Evolutionary conservation across 257 asterid species (phyloP).

Genomic region (Gentiana dahurica): DNA sequence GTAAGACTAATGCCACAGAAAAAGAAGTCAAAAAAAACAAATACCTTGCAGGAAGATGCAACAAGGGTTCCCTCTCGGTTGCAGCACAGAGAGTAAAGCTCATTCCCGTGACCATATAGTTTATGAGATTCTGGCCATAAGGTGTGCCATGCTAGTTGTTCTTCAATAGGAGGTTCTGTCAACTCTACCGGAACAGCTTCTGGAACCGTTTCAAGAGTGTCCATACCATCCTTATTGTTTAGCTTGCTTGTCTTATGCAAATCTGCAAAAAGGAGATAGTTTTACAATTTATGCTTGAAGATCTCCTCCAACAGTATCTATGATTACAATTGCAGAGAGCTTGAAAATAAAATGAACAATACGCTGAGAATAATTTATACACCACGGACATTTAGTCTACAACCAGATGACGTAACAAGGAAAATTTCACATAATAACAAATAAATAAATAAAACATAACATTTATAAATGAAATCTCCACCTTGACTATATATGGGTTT

Average conservation of each 20-base stretch:
- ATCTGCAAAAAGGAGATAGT: conserved; percentile 28
- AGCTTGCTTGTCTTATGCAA: conserved; percentile 36
- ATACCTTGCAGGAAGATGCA: conserved; percentile 96
- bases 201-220: conserved; percentile 76
- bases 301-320: background rate
- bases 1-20: background rate
- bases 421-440: background rate
- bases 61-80: conserved; percentile 75
- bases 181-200: conserved; percentile 90
- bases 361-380: too few relatives aligned
- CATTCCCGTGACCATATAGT: conserved; percentile 97
- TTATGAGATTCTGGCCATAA: conserved; percentile 97
- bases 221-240: conserved; percentile 51
- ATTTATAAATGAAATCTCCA: conserved; percentile 19
- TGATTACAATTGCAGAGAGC: too few relatives aligned
- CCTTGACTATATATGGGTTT: conserved; percentile 92
- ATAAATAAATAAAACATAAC: too few relatives aligned
- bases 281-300: background rate
- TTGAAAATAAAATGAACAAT: background rate
- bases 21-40: background rate
- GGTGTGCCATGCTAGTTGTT: conserved; percentile 83
- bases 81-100: conserved; percentile 70
- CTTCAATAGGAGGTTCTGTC: conserved; percentile 95
- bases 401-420: background rate
- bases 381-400: background rate